Base-by-base conservation (phyloP, 164 flowering plant genomes). In the Nymphaea thermarum region DNA sequence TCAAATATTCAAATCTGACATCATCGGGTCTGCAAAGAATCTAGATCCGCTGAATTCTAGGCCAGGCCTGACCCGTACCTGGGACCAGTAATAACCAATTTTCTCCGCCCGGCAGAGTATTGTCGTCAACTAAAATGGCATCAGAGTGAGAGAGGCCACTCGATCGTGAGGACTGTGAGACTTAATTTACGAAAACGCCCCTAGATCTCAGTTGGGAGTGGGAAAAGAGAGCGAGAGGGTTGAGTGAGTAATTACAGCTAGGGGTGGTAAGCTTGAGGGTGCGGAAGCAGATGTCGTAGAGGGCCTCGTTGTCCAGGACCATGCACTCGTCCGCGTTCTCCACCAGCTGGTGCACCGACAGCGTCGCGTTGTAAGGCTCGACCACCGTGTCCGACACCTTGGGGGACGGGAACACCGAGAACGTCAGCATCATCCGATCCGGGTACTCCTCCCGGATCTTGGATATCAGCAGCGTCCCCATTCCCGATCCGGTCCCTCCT, bases 271-370 rank as follows among this genome's bases (percentile, higher is more conserved):
- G 76, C 66, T 73, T 70, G 43, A 73, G 76, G 16, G 75, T 73
- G 53, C 72, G 65, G 66, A 73, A 73, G 62, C 76, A 73, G 66
- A 73, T 73, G 43, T 74, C 76, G n/a, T 74, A 74, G 41, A 74
- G 70, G 1, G 76, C 76, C 45, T 74, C 76, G 45, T 73, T 73
- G 67, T 73, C 76, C 8, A 73, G 66, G 63, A 73, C 76, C 76
- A 73, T 73, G 62, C 76, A 73, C 45, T 73, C 76, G 55, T 73
- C 76, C 6, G 76, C 76, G 51, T 73, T 73, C 69, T 73, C 76
- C 6, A 73, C 76, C 25, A 73, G 57, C 59, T 73, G 76, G 63
- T 73, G 76, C 47, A 73, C 72, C 2, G 76, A 74, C 55, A 74
- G 77, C 4, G 77, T 74, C 2, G 73, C 77, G 25, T 70, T 74